Base-by-base conservation (phyloP, 2,329 filamentous ascomycete genomes). In the Aspergillus ibericus region DNA sequence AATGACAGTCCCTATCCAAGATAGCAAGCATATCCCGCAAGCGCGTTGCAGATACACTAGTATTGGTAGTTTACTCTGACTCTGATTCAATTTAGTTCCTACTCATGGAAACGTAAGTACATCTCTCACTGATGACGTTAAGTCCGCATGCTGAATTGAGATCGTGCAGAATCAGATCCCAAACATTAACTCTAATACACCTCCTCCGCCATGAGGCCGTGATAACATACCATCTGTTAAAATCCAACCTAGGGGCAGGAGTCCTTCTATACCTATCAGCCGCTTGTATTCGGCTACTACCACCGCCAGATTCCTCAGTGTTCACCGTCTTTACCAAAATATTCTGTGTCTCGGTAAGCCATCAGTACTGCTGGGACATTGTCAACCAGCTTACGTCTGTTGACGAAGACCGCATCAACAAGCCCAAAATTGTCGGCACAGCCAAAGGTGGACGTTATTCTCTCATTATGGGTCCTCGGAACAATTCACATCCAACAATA, bases 301-400 rank as follows among this genome's bases (percentile, higher is more conserved):
- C 35, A 4, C 7, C 35, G 2, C 35, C 35, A 9, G 2, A 38
- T 4, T 2, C 16, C 1, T 38, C 35, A 38, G n/a, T 1, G 7
- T 18, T 18, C 35, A 18, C 35, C 7, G n/a, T 38, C 1, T 9
- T 38, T 16, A 16, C 35, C n/a, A 38, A 38, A 4, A 38, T 38
- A 12, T 16, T 38, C 6, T 38, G 35, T 4, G 10, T 38, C 35
- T 16, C n/a, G 5, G 18, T 44, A 4, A 22, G 40, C 40, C 40
- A 44, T 7, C 40, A 44, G 18, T 58, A 58, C 29, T 32, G 46
- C 27, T 53, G 52, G 18, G 55, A 53, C 29, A 53, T 58, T 15
- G 34, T 53, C n/a, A 58, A 58, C 40, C 40, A 58, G 36, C n/a
- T 58, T 18, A 53, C 40, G 4, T 46, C 38, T 9, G 49, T 58